Base-by-base conservation (phyloP, 352 stramenopile genomes). In the Phytophthora hibernalis region DNA sequence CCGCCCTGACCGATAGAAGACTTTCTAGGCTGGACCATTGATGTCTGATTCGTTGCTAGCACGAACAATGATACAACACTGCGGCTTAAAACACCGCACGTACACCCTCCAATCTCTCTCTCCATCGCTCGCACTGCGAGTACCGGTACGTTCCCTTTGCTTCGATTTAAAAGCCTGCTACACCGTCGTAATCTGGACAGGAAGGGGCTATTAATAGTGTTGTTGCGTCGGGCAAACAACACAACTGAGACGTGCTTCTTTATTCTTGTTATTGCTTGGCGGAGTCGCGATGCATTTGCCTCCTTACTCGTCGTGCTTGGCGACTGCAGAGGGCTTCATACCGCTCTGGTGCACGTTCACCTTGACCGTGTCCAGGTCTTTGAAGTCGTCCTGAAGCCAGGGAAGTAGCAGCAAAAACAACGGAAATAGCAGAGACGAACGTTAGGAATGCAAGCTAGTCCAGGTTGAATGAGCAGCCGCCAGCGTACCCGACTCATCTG, bases 261-360 rank as follows among this genome's bases (percentile, higher is more conserved):
- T 11, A 22, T 47, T n/a, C 33, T 40, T 60, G 26, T 15, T 7
- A 44, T 54, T 21, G 21, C 22, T 60, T 52, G 18, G 24, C 12
- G 11, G 21, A 8, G 24, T 30, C 38, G 24, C 22, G 30, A 56
- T n/a, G 20, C 42, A 24, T 43, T 15, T 42, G 33, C 28, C 37
- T 53, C 15, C 40, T 22, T 71, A 62, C 24, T 55, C 43, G 59
- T 82, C 81, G 15, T 87, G 55, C 53, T 91, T 89, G 75, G 84
- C 87, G 33, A 73, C 40, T 7, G 79, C 61, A 37, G 83, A 85
- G 33, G 76, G 73, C 66, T 91, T 92, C 26, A 91, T 91, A 54
- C 86, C 86, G 62, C 81, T 92, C 60, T 91, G 57, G 68, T 95
- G 83, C 37, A 90, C 86, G 43, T 95, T 89, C 54, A 95, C 86